Percentiles rank a stretch among this genome's conserved stretches.
Conservation (phyloP, 768 basidiomycete species). For the Cyclocybe aegerita region DNA sequence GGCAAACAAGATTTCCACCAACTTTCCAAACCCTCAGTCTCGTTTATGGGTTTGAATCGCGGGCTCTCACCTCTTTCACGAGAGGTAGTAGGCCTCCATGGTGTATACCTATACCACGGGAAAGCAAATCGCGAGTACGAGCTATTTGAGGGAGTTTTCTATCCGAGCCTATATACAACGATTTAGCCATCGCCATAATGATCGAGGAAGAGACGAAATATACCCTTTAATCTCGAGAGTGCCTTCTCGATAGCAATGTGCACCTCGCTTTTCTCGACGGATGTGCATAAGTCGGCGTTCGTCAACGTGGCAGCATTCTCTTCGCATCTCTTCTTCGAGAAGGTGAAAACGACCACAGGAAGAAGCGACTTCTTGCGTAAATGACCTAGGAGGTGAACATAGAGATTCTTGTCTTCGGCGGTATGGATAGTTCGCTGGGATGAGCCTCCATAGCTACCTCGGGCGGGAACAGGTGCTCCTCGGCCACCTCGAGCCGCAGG, state of each 20-base stretch:
- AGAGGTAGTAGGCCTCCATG: slow-evolving; percentile 96
- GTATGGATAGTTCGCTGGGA: slow-evolving; percentile 58
- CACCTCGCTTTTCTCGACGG: slow-evolving; percentile 95
- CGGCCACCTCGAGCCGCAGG: slow-evolving; percentile 40
- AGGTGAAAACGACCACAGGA: slow-evolving; percentile 95
- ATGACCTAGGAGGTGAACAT: slow-evolving; percentile 87
- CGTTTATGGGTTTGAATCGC: not conserved
- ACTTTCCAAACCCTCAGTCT: slow-evolving; percentile 40
- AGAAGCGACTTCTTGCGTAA: slow-evolving; percentile 84
- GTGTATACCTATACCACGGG: slow-evolving; percentile 94
- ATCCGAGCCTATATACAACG: slow-evolving; percentile 66
- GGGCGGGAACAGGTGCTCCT: slow-evolving; percentile 28
- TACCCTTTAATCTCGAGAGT: slow-evolving; percentile 86
- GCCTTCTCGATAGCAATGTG: slow-evolving; percentile 95
- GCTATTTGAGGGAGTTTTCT: slow-evolving; percentile 90
- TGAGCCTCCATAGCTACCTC: slow-evolving; percentile 45
- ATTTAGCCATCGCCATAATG: slow-evolving; percentile 3
- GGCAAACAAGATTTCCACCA: slow-evolving; percentile 95
- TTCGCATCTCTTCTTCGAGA: slow-evolving; percentile 96
- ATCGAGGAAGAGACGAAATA: slow-evolving; percentile 1
- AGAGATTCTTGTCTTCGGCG: slow-evolving; percentile 84
- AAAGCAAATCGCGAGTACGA: slow-evolving; percentile 85
- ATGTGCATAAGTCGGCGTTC: slow-evolving; percentile 83
- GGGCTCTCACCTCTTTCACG: slow-evolving; percentile 80
- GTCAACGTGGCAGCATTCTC: slow-evolving; percentile 91